These are phyloP conservation scores for Bauhinia variegata DNA, from an alignment of 306 rosid species.

Conservation along the genomic window DNA sequence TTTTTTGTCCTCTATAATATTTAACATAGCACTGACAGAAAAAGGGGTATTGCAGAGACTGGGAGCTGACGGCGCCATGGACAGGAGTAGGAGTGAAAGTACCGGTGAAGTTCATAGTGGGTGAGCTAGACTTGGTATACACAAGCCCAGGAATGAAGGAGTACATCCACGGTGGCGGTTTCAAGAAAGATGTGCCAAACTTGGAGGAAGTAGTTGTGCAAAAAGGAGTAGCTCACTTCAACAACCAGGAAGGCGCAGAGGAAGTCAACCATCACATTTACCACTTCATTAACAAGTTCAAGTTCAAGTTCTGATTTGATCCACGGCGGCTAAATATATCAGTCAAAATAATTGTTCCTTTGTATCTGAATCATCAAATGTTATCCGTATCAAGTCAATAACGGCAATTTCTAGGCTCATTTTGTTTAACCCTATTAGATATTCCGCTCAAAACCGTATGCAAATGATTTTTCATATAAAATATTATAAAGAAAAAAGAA, in stretches of 20 bases:
- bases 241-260: constrained; percentile 47
- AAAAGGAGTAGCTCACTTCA: constrained; percentile 45
- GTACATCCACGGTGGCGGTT: constrained; percentile 30
- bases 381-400: too few relatives aligned
- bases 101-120: constrained; percentile 38
- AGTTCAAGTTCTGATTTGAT: constrained; percentile 21
- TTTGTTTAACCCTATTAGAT: too few relatives aligned
- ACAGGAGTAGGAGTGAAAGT: constrained; percentile 34
- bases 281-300: constrained; percentile 35
- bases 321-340: not conserved
- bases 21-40: too few relatives aligned
- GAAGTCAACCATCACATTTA: constrained; percentile 38
- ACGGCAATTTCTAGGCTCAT: too few relatives aligned
- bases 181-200: constrained; percentile 44
- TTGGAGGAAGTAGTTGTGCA: constrained; percentile 51
- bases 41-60: constrained; percentile 33
- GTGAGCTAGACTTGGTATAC: constrained; percentile 37
- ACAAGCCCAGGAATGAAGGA: constrained; percentile 34
- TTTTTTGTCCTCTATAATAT: not conserved
- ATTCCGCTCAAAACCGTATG: too few relatives aligned
- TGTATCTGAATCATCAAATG: too few relatives aligned
- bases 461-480: too few relatives aligned
- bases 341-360: too few relatives aligned
- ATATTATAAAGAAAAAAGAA: too few relatives aligned
- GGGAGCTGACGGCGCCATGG: constrained; percentile 53